Percentiles rank a stretch among this genome's conserved stretches.
phyloP scores from a whole-genome alignment of 495 filamentous ascomycete species.

The Lepidopterella palustris region DNA sequence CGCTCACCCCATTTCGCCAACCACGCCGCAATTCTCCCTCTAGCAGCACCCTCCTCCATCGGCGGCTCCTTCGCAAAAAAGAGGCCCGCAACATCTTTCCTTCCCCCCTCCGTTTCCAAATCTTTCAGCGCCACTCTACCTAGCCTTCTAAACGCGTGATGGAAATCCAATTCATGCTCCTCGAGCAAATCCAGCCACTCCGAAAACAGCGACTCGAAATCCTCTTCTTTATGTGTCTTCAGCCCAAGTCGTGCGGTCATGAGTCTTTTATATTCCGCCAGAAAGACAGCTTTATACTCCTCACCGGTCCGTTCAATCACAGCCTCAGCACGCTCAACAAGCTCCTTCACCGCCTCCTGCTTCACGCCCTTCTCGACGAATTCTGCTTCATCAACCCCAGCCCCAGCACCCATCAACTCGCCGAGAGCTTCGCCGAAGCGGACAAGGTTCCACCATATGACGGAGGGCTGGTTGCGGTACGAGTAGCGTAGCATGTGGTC shows the following conservation, averaged over 20 bases:
- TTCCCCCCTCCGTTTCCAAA: conserved; percentile 53
- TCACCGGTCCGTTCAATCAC: conserved; percentile 71
- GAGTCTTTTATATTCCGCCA: conserved; percentile 75
- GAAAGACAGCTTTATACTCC: conserved; percentile 80
- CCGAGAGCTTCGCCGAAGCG: conserved; percentile 85
- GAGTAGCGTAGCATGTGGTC: conserved; percentile 79
- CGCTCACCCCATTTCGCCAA: conserved; percentile 63
- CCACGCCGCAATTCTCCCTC: conserved; percentile 64
- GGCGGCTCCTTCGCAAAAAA: conserved; percentile 66
- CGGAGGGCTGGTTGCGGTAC: conserved; percentile 88
- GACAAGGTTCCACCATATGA: conserved; percentile 99
- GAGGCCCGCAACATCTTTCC: conserved; percentile 49
- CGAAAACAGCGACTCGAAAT: conserved; percentile 72
- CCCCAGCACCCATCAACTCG: conserved; percentile 73
- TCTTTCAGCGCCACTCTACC: conserved; percentile 50
- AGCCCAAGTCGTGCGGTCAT: conserved; percentile 77
- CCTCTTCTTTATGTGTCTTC: conserved; percentile 52
- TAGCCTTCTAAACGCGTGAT: conserved; percentile 80
- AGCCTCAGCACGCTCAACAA: conserved; percentile 73
- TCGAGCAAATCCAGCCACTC: conserved; percentile 79
- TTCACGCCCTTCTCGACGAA: conserved; percentile 68
- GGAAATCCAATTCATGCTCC: conserved; percentile 75
- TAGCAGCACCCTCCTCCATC: conserved; percentile 53
- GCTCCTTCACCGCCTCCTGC: conserved; percentile 56
- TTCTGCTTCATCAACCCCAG: conserved; percentile 55